Base-by-base conservation (phyloP, 2,329 filamentous ascomycete species). In the Zasmidium angulare region DNA sequence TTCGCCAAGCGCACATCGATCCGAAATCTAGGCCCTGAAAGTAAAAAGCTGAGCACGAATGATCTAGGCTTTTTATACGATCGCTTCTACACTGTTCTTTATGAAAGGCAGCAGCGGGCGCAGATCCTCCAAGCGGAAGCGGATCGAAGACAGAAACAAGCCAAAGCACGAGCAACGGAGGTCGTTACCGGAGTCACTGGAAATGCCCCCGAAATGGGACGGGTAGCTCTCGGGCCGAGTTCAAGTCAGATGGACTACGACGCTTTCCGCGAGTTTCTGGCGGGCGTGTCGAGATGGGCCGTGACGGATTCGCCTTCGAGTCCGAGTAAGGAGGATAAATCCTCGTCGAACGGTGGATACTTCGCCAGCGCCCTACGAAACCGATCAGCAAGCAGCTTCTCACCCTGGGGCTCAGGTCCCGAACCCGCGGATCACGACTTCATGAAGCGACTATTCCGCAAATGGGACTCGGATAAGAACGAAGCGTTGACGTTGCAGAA, bases 1-100 rank as follows among this genome's bases (percentile, higher is more conserved):
- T 99, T 99, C 71, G 92, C 95, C 54, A 99, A 98, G 79, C 86
- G 95, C 65, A 99, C 95, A 2, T 96, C 93, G 1, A 96, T 99
- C 63, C 85, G 95, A 36, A 99, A 99, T 69, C 84, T 99, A 23
- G 95, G 95, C 0, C 92, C 93, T 0, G 95, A 99, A 67, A 97
- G 93, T 80, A 99, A 98, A 77, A 85, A 93, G 55, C 80, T 99
- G 31, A 91, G 86, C 69, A 81, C 88, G 6, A 91, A 93, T 52
- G 95, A 99, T 71, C 83, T 99, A 2, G 90, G 91, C 26, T 89
- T 91, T 46, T 79, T 98, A 21, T 99, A 99, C 71, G 95, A 99
- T 75, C 86, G 91, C 46, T 99, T 98, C 76, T 98, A 97, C 72
- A 89, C 86, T 22, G 86, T 96, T 1, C 75, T 99, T 12, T 98